Evolutionary conservation across 768 basidiomycete species (phyloP), one percentile per base, ranked within the genome.

Genomic region (Lactarius pseudohatsudake): DNA sequence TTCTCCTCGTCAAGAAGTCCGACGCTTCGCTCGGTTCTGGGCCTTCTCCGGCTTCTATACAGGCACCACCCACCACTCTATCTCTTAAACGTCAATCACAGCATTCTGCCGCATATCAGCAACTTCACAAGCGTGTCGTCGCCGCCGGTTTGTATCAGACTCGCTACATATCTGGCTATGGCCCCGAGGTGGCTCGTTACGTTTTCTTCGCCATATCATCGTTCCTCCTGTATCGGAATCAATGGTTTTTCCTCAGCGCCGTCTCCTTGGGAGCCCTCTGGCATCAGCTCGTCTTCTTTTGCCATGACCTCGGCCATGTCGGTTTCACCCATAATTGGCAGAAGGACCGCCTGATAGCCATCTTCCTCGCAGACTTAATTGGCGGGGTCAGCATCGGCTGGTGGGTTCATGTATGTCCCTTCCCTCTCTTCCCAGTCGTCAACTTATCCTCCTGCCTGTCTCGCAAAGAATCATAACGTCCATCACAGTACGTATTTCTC

Each of bases 381-480:
- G 97, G 97, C 30, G 97, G 97, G 5, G 80, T 99, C 61, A 97
- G 95, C 74, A 83, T 97, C 28, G 93, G 95, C 47, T 99, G 97
- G 97, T 99, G 96, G 96, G 92, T 94, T 47, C 85, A 95, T 75
- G 95, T 96, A 72, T 79, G 94, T 86, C 18, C 41, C n/a, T n/a
- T 15, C 5, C 20, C 38, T 40, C 30, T n/a, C 36, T 64, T 13
- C 53, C 64, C n/a, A 65, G 60, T 2, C 60, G 45, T 65, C 60
- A 45, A 30, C 38, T 18, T 40, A 50, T 36, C n/a, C 32, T 61
- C 40, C 70, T 38, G 36, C 40, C 55, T 70, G 62, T 61, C 64
- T 64, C 34, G 69, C 57, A 59, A 69, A 93, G 91, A 93, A 91
- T 74, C 97, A 99, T 75, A 97, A 98, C 72, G 87, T 96, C 57